A percentile compares a stretch with the other conserved stretches of the same genome.
phyloP scores from a whole-genome alignment of 768 basidiomycete species.

The Harrya chromipes region DNA sequence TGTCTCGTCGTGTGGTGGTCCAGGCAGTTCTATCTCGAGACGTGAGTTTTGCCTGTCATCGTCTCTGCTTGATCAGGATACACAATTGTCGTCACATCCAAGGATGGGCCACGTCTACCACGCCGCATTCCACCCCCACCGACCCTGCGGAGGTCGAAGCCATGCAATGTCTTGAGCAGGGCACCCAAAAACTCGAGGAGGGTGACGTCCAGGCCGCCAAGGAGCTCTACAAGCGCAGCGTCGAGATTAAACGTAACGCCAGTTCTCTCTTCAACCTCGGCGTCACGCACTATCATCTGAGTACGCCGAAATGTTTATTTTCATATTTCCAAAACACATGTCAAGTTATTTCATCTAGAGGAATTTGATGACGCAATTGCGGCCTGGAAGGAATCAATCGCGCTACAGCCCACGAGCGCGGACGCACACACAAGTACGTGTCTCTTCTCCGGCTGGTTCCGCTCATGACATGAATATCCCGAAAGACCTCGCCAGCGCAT shows the following conservation, averaged over 20 bases:
- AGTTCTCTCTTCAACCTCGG: conserved; percentile 86
- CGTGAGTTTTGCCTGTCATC: conserved; percentile 26
- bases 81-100: not conserved
- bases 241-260: conserved; percentile 75
- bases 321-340: conserved; percentile 12
- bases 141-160: conserved; percentile 85
- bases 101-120: conserved; percentile 80
- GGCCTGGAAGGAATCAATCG: conserved; percentile 83
- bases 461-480: conserved; percentile 22
- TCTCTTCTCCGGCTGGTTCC: conserved; percentile 17
- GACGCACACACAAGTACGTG: conserved; percentile 84
- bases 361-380: conserved; percentile 84
- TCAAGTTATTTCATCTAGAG: conserved; percentile 45
- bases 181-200: conserved; percentile 81
- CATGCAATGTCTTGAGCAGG: conserved; percentile 73
- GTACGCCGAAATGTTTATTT: conserved; percentile 42
- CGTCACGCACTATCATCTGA: conserved; percentile 86
- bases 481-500: conserved; percentile 83
- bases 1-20: conserved; percentile 5
- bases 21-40: conserved; percentile 16
- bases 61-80: conserved; percentile 2
- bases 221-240: conserved; percentile 70
- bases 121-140: conserved; percentile 74
- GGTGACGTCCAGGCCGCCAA: conserved; percentile 82
- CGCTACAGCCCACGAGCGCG: conserved; percentile 76